Evolutionary conservation across 176 grass and related monocot species (phyloP).

Genomic region (Chrysopogon serrulatus): DNA sequence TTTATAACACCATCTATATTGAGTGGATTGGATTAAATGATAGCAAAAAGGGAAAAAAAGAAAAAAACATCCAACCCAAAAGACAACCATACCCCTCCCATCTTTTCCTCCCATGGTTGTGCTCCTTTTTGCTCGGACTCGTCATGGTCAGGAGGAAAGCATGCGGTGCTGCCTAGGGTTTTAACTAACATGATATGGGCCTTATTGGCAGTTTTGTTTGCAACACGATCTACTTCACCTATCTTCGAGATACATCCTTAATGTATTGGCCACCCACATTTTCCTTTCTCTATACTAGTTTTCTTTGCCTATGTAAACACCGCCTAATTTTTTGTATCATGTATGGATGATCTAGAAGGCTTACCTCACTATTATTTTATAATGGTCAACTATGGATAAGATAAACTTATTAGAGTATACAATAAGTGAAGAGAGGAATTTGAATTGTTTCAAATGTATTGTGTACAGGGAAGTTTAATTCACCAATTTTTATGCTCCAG

Average conservation of each 20-base stretch:
- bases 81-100: no score
- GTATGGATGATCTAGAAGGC: background rate
- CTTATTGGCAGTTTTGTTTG: conserved; percentile 52
- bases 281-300: background rate
- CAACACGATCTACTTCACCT: background rate
- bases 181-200: background rate
- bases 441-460: conserved; percentile 2
- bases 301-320: background rate
- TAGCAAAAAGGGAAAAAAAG: no score
- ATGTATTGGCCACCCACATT: background rate
- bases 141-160: no score
- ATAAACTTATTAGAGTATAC: conserved; percentile 1
- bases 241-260: background rate
- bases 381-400: background rate
- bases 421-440: background rate
- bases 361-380: background rate
- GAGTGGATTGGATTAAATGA: no score
- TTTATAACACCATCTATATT: no score
- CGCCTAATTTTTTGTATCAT: background rate
- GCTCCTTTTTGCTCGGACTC: no score
- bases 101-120: no score
- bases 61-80: no score
- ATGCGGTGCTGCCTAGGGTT: no score
- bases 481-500: background rate
- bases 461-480: background rate